phyloP scores from a whole-genome alignment of 306 rosid genomes.

The Glycyrrhiza uralensis region DNA sequence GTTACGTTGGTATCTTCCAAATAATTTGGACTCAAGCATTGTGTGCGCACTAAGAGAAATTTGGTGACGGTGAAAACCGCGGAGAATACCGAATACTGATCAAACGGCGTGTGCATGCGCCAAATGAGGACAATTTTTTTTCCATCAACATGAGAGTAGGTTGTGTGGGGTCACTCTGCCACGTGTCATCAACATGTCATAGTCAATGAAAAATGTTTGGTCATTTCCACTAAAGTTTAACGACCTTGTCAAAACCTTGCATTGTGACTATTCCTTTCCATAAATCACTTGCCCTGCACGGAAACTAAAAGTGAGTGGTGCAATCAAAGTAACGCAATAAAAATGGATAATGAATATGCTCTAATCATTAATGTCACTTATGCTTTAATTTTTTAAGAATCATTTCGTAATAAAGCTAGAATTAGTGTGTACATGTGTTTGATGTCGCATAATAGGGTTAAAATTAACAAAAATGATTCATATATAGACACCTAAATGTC shows the following conservation, averaged over 20 bases:
- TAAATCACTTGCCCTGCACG: slow-evolving; percentile 18
- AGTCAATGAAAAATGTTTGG: slow-evolving; percentile 32
- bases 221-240: not conserved
- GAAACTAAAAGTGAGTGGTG: not conserved
- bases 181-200: not conserved
- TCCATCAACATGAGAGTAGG: slow-evolving; percentile 13
- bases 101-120: slow-evolving; percentile 15
- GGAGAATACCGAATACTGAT: not conserved
- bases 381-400: too few species aligned
- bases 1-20: slow-evolving; percentile 6
- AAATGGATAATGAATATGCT: not conserved
- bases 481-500: too few species aligned
- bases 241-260: slow-evolving; percentile 20
- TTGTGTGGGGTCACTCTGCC: slow-evolving; percentile 16
- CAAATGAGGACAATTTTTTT: not conserved
- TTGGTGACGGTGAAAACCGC: slow-evolving; percentile 17
- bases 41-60: not conserved
- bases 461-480: too few species aligned
- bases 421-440: too few species aligned
- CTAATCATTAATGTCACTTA: not conserved
- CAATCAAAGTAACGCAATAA: not conserved
- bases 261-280: not conserved
- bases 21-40: slow-evolving; percentile 16
- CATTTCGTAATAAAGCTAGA: too few species aligned
- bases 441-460: too few species aligned